Conservation (phyloP, 345 rosid genomes). For the Eucalyptus leucophloia region DNA sequence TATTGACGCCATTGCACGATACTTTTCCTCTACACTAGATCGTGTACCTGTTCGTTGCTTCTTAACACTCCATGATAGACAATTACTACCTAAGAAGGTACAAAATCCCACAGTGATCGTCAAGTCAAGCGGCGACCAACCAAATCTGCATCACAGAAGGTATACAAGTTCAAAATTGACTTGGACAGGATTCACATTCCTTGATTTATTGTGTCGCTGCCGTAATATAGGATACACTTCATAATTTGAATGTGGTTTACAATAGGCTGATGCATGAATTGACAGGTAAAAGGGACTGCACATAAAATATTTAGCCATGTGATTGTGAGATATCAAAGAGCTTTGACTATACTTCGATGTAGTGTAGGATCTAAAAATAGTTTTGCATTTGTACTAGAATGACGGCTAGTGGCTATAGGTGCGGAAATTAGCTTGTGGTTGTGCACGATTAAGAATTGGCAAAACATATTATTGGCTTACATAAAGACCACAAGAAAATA, state of each 20-base stretch:
- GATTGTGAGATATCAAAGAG: not conserved
- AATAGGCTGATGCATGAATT: not conserved
- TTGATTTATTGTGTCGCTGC: not conserved
- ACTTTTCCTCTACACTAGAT: accelerated
- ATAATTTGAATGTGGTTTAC: not conserved
- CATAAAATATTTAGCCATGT: accelerated
- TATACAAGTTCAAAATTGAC: not conserved
- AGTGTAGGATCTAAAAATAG: not conserved
- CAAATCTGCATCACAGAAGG: not conserved
- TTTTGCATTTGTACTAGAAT: not conserved
- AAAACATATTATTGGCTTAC: not conserved
- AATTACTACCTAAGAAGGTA: not conserved
- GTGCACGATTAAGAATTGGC: not conserved
- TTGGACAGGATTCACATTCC: not conserved
- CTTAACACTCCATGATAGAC: not conserved
- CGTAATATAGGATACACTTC: not conserved
- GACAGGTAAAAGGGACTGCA: not conserved
- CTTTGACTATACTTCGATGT: accelerated
- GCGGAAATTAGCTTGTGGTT: accelerated
- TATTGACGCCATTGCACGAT: accelerated
- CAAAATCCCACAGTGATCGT: not conserved
- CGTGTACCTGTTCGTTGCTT: accelerated
- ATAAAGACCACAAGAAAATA: not conserved
- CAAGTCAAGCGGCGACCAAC: not conserved
- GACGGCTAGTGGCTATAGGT: not conserved